Evolutionary conservation across 305 asterid species (phyloP), one percentile per base, ranked within the genome.

Genomic region (Fraxinus xanthoxyloides): DNA sequence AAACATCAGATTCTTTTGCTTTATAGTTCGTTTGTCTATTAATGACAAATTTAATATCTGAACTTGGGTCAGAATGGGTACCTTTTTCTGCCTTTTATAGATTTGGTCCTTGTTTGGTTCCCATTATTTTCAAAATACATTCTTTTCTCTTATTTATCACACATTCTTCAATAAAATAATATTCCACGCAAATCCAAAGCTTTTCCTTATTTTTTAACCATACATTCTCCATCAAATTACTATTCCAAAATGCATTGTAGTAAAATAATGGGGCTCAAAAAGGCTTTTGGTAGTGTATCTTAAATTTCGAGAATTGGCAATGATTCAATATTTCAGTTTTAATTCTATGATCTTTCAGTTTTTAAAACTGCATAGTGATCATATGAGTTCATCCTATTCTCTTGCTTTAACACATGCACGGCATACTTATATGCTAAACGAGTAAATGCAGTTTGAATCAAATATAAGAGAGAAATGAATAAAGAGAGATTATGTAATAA

Each of bases 21-120:
- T 26, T 79, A 31, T 32, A 17, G 28, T 79, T 72, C 74, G 77
- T 70, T 48, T 43, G 40, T 76, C 76, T 80, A 77, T 38, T 34
- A 34, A 51, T 51, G 61, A 78, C 56, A n/a, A 28, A 23, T 56
- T 34, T 69, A 35, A 73, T 31, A 78, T 56, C 38, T 79, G 26
- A 40, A 40, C 12, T 38, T 78, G 43, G 65, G 79, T 75, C 78
- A 38, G 38, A 51, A 35, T 46, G 9, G 78, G 63, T 74, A 12
- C 56, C 75, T 54, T 70, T 7, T 61, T 79, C 12, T 10, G 73
- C 72, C 24, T 78, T 59, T 26, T 76, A 19, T 24, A 40, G 15
- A 36, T 56, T 78, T 31, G 17, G 51, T 8, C 43, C 43, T 36
- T 36, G 43, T 36, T 8, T 7, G 51, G 51, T 40, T 40, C 13